These are phyloP conservation scores for Batkoa obscura DNA, from an alignment of 371 early-diverging fungal species.

Conservation along the genomic window DNA sequence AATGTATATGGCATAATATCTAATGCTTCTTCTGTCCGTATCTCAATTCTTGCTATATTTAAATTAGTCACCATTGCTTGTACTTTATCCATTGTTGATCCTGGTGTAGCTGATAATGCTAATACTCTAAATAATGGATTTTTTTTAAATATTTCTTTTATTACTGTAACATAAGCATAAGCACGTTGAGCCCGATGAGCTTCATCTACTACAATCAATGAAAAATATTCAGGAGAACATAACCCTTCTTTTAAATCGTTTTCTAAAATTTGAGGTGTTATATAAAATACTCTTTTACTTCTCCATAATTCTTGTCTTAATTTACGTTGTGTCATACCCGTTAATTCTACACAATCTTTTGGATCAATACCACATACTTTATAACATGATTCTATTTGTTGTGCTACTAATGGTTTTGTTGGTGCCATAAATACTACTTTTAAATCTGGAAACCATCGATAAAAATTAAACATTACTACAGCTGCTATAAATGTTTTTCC, in stretches of 20 bases:
- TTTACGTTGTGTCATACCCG: conserved; percentile 39
- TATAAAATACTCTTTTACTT: conserved; percentile 52
- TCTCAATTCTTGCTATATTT: conserved; percentile 53
- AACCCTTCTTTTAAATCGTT: conserved; percentile 50
- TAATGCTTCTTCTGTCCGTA: conserved; percentile 76
- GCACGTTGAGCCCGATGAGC: conserved; percentile 79
- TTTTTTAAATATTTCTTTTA: conserved; percentile 26
- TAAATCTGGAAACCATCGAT: conserved; percentile 81
- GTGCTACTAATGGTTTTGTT: conserved; percentile 75
- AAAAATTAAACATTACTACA: conserved; percentile 86
- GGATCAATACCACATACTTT: conserved; percentile 48
- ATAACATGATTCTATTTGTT: conserved; percentile 77
- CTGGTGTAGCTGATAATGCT: conserved; percentile 86
- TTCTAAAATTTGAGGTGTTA: conserved; percentile 76
- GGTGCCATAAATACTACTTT: conserved; percentile 86
- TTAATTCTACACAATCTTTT: conserved; percentile 46
- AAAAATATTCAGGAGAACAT: conserved; percentile 31
- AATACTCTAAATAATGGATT: conserved; percentile 50
- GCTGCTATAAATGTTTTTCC: conserved; percentile 95
- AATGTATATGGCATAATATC: conserved; percentile 61
- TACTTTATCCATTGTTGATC: conserved; percentile 46
- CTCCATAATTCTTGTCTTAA: conserved; percentile 29
- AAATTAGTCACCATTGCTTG: conserved; percentile 58
- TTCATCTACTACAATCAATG: conserved; percentile 75
- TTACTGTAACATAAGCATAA: conserved; percentile 59